phyloP scores from a whole-genome alignment of 2,329 filamentous ascomycete genomes.

The Ploettnerulaceae sp. region DNA sequence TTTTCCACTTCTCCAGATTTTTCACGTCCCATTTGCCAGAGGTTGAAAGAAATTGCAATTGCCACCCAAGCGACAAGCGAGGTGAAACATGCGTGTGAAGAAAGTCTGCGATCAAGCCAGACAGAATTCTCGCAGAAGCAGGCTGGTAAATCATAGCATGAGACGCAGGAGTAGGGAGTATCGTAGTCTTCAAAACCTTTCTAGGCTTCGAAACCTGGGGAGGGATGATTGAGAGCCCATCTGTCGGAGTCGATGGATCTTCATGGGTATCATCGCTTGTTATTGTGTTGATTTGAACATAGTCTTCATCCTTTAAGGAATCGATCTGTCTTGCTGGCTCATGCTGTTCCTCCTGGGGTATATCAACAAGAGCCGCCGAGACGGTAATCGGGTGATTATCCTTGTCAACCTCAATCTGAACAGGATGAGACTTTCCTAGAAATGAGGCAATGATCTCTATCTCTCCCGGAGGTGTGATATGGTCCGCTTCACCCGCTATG shows the following conservation, averaged over 20 bases:
- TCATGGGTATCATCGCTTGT: slow-evolving; percentile 38
- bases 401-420: slow-evolving; percentile 26
- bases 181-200: slow-evolving; percentile 59
- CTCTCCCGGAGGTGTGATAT: slow-evolving; percentile 67
- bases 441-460: slow-evolving; percentile 58
- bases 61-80: slow-evolving; percentile 80
- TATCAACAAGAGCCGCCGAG: slow-evolving; percentile 45
- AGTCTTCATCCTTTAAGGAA: slow-evolving; percentile 38
- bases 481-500: slow-evolving; percentile 72
- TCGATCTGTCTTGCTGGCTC: slow-evolving; percentile 35
- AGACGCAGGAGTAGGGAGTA: slow-evolving; percentile 72
- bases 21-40: slow-evolving; percentile 98
- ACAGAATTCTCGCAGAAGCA: slow-evolving; percentile 67
- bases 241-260: slow-evolving; percentile 45
- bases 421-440: slow-evolving; percentile 32
- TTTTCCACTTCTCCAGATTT: slow-evolving; percentile 88
- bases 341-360: slow-evolving; percentile 27
- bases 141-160: slow-evolving; percentile 83
- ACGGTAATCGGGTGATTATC: slow-evolving; percentile 41
- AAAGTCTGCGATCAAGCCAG: slow-evolving; percentile 80
- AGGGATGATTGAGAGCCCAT: slow-evolving; percentile 41
- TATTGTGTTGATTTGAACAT: slow-evolving; percentile 31
- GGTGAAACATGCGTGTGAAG: slow-evolving; percentile 68
- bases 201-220: slow-evolving; percentile 44
- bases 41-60: slow-evolving; percentile 80